phyloP scores from a whole-genome alignment of 2,329 filamentous ascomycete genomes.

The Colletotrichum trifolii region DNA sequence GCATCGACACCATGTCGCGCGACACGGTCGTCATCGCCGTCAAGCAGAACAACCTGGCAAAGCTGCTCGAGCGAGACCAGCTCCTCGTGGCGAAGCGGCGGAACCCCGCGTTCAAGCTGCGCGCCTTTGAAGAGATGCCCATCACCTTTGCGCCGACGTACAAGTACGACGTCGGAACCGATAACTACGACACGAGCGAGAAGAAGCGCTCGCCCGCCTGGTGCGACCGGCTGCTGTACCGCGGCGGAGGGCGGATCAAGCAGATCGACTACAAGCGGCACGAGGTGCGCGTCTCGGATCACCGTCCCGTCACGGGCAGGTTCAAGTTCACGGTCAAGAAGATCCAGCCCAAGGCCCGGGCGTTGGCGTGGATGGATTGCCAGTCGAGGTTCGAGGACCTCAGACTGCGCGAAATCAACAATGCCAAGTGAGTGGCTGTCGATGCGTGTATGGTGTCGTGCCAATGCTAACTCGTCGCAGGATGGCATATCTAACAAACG shows the following conservation, averaged over 20 bases:
- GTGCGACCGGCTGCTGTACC: constrained; percentile 94
- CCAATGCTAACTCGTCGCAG: constrained; percentile 12
- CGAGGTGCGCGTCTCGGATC: constrained; percentile 91
- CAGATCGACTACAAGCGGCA: constrained; percentile 90
- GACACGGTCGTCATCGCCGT: constrained; percentile 91
- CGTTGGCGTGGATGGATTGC: constrained; percentile 76
- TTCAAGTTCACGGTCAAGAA: constrained; percentile 89
- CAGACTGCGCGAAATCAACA: constrained; percentile 73
- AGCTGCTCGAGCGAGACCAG: constrained; percentile 93
- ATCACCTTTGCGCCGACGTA: constrained; percentile 97
- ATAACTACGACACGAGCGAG: constrained; percentile 93
- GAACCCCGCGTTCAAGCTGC: constrained; percentile 88
- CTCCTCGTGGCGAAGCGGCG: constrained; percentile 88
- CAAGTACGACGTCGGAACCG: constrained; percentile 97
- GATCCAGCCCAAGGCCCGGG: constrained; percentile 75
- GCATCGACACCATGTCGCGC: constrained; percentile 96
- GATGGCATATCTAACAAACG: constrained; percentile 35
- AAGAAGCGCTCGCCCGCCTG: constrained; percentile 95
- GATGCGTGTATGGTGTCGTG: background rate
- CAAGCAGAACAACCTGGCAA: constrained; percentile 81
- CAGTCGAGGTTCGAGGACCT: constrained; percentile 80
- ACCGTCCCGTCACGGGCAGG: constrained; percentile 87
- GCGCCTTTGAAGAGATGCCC: constrained; percentile 88
- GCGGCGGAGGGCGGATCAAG: constrained; percentile 82
- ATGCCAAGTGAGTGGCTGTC: constrained; percentile 77